Conservation (phyloP, 805 yeast genomes). For the Naumovozyma baii region DNA sequence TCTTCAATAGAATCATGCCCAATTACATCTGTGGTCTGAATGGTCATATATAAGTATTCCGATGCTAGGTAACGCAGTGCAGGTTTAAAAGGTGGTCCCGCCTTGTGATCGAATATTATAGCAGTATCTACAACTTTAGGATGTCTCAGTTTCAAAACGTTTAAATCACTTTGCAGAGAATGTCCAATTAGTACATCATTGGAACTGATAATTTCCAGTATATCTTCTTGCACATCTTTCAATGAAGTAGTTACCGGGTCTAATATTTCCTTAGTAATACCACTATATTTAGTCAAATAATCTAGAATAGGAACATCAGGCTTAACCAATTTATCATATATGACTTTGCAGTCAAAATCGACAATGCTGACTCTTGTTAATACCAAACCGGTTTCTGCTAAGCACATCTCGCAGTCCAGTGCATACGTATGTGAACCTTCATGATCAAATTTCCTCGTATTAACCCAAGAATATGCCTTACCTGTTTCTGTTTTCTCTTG, state of each 20-base stretch:
- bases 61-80: conserved; percentile 63
- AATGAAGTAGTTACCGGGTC: conserved; percentile 50
- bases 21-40: conserved; percentile 41
- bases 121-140: conserved; percentile 75
- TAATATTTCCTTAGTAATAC: conserved; percentile 68
- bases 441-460: conserved; percentile 44
- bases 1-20: conserved; percentile 90
- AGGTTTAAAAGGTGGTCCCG: conserved; percentile 77
- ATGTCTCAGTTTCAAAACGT: conserved; percentile 62
- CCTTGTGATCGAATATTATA: conserved; percentile 61
- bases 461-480: conserved; percentile 45
- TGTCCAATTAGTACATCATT: conserved; percentile 77
- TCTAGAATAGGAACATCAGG: conserved; percentile 69
- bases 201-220: conserved; percentile 41
- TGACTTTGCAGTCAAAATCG: conserved; percentile 47
- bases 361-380: conserved; percentile 72
- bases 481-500: conserved; percentile 2
- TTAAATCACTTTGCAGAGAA: conserved; percentile 75
- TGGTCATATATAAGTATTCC: conserved; percentile 43
- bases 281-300: conserved; percentile 77
- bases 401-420: conserved; percentile 91
- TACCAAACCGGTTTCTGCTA: conserved; percentile 48
- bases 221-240: conserved; percentile 53
- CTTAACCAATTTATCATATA: conserved; percentile 67
- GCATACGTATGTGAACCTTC: conserved; percentile 62